Evolutionary conservation across 1,284 basidiomycete species (phyloP).

Genomic region (Porogramme epimiltina): DNA sequence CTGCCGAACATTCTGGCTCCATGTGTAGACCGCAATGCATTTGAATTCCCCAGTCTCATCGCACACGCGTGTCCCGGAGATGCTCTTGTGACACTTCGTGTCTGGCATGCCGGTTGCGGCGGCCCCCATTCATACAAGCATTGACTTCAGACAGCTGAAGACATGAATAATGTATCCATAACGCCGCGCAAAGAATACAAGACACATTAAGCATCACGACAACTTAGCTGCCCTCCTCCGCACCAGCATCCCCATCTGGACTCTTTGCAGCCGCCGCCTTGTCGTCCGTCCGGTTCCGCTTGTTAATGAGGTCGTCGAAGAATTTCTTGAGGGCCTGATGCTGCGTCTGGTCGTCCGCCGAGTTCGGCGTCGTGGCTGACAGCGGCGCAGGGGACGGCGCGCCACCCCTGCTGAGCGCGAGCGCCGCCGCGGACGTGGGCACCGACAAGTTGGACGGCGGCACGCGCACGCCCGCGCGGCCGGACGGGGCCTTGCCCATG

Average conservation of each 20-base stretch:
- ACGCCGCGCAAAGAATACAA: too few relatives aligned
- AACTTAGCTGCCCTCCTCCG: slow-evolving; percentile 37
- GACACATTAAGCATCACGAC: neutral
- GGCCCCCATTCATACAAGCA: too few relatives aligned
- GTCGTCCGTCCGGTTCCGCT: slow-evolving; percentile 53
- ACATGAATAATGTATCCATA: too few relatives aligned
- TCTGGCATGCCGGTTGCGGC: too few relatives aligned
- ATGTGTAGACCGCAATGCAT: too few relatives aligned
- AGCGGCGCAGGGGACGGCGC: slow-evolving; percentile 44
- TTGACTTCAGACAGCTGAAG: too few relatives aligned
- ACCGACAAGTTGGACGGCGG: slow-evolving; percentile 26
- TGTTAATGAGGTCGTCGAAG: slow-evolving; percentile 79
- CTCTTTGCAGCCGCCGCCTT: slow-evolving; percentile 26
- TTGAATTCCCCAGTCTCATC: too few relatives aligned
- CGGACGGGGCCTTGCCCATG: slow-evolving; percentile 15
- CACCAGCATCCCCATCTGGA: slow-evolving; percentile 34
- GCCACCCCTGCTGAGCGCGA: slow-evolving; percentile 19
- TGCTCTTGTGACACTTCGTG: too few relatives aligned
- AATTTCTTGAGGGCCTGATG: slow-evolving; percentile 86
- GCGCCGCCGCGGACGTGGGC: slow-evolving; percentile 19
- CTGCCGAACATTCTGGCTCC: too few relatives aligned
- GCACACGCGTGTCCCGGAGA: too few relatives aligned
- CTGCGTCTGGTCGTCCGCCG: slow-evolving; percentile 62
- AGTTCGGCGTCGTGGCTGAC: slow-evolving; percentile 42
- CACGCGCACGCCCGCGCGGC: slow-evolving; percentile 24